Percentiles rank a stretch among this genome's conserved stretches.
Evolutionary conservation across 768 basidiomycete species (phyloP).

Genomic region (Cantharellus anzutake): DNA sequence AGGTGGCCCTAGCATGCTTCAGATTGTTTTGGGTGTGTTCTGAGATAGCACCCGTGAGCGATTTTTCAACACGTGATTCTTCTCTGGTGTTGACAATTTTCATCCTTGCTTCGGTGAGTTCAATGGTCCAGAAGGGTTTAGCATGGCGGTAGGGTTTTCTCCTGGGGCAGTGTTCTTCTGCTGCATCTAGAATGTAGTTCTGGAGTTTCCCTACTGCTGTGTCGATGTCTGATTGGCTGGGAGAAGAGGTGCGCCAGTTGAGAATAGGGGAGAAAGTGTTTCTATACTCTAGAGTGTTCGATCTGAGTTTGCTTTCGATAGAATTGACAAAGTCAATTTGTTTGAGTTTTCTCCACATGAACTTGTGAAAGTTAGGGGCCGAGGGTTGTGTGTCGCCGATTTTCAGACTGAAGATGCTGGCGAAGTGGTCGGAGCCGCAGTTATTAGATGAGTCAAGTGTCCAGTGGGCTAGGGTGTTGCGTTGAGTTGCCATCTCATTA

Average conservation of each 20-base stretch:
- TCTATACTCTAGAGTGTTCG: too few species aligned
- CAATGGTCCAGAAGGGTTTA: neutral
- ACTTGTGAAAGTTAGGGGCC: too few species aligned
- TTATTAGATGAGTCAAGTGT: neutral
- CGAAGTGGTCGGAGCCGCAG: conserved; percentile 3
- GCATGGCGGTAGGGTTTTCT: neutral
- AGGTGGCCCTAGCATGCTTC: neutral
- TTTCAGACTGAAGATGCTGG: neutral
- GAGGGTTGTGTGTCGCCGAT: too few species aligned
- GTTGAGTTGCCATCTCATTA: neutral
- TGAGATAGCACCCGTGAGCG: neutral
- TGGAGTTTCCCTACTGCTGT: too few species aligned
- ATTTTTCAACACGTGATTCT: neutral
- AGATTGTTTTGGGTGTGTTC: neutral
- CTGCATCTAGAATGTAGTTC: too few species aligned
- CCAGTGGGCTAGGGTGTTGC: conserved; percentile 1
- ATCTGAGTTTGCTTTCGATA: too few species aligned
- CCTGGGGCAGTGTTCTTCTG: neutral
- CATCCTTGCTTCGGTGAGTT: neutral
- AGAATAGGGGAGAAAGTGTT: too few species aligned
- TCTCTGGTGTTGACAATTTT: neutral
- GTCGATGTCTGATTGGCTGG: too few species aligned
- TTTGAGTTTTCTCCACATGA: too few species aligned
- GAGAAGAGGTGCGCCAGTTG: too few species aligned
- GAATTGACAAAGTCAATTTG: too few species aligned